phyloP scores from a whole-genome alignment of 345 rosid species.

The Dovyalis caffra region DNA sequence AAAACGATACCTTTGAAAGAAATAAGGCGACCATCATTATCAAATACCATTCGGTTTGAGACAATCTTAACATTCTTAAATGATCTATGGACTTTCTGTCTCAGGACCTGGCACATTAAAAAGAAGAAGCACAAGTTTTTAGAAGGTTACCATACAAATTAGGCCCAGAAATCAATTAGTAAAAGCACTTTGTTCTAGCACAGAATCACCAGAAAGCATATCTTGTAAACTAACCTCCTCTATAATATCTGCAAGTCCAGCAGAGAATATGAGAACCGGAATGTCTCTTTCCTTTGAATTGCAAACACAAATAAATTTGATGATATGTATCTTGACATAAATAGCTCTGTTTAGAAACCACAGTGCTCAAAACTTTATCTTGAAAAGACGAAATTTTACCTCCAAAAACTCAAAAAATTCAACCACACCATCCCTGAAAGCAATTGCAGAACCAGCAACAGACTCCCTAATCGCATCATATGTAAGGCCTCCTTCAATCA shows the following conservation, averaged over 20 bases:
- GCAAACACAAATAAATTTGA: constrained; percentile 1
- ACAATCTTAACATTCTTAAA: constrained; percentile 75
- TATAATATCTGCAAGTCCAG: constrained; percentile 94
- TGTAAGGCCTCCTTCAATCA: constrained; percentile 84
- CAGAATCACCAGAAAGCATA: background rate
- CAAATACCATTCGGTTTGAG: constrained; percentile 76
- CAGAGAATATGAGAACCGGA: constrained; percentile 83
- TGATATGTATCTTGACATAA: constrained; percentile 4
- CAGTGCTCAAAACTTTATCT: background rate
- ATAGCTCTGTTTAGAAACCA: background rate
- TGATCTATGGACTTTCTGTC: constrained; percentile 74
- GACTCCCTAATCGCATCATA: constrained; percentile 70
- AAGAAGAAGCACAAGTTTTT: background rate
- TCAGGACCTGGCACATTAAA: constrained; percentile 54
- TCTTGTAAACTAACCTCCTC: constrained; percentile 64
- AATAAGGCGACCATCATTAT: constrained; percentile 52
- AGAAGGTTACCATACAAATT: background rate
- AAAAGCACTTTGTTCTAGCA: background rate
- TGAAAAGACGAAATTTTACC: constrained; percentile 40
- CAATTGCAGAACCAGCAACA: constrained; percentile 56
- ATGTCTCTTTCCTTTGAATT: constrained; percentile 60
- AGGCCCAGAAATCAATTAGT: constrained; percentile 4
- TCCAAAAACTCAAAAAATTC: constrained; percentile 73
- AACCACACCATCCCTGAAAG: constrained; percentile 79
- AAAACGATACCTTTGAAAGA: constrained; percentile 70